phyloP scores from a whole-genome alignment of 148 eudicot genomes.

The Vaccinium vitisidaea region DNA sequence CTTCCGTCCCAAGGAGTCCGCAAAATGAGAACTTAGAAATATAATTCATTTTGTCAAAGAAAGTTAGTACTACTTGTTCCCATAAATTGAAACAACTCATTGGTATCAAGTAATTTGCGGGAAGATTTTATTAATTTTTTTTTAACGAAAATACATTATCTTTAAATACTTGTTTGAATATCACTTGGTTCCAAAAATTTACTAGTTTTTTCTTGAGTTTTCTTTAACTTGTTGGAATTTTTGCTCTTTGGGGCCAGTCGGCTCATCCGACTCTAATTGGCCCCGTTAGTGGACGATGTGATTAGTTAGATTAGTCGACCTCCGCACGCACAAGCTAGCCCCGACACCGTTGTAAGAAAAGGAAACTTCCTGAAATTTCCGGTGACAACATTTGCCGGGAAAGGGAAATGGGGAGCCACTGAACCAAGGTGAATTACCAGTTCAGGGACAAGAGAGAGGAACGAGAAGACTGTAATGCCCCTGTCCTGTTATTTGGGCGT shows the following conservation, averaged over 20 bases:
- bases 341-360: not conserved
- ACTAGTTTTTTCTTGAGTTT: constrained; percentile 7
- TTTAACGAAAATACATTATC: not conserved
- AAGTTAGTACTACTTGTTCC: not conserved
- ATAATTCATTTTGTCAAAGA: not conserved
- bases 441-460: not conserved
- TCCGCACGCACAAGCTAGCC: not conserved
- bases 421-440: not conserved
- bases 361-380: constrained; percentile 2
- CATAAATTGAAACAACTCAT: not conserved
- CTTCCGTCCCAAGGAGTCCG: no score
- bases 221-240: constrained; percentile 4
- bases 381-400: not conserved
- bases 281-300: not conserved
- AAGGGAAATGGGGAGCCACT: not conserved
- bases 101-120: not conserved
- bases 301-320: not conserved
- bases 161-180: not conserved
- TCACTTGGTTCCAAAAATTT: not conserved
- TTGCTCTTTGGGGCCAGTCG: not conserved
- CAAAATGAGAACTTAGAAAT: not conserved
- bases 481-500: not conserved
- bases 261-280: not conserved
- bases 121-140: not conserved
- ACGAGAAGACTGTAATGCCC: not conserved